Evolutionary conservation across 2,329 filamentous ascomycete genomes (phyloP), one percentile per base, ranked within the genome.

Genomic region (Colletotrichum coccodes): DNA sequence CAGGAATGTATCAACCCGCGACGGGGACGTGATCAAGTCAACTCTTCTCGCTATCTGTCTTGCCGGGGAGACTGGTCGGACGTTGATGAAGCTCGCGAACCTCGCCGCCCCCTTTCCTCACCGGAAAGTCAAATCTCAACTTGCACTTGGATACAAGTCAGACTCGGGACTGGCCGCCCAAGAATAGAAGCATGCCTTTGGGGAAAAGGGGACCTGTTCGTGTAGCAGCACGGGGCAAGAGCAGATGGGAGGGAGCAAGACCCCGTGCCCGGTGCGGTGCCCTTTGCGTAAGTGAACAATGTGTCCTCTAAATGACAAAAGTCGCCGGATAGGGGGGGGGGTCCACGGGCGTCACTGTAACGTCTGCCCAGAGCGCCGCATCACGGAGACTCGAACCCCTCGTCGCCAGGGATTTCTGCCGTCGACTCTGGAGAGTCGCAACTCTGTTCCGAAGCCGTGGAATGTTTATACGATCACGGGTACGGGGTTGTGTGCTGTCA

Each of bases 301-400:
- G 16, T 18, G 44, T 18, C 14, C 26, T 8, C 23, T 4, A 36
- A 12, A 12, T 3, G 16, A 38, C 23, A 26, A 44, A 44, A 32
- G 16, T 49, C 40, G 21, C 42, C 57, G 57, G 32, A 60, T 60
- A 42, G 30, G 57, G n/a, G 28, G 16, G 42, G 9, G 11, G 40
- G 44, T n/a, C 44, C 21, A 32, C 54, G 26, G 40, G 26, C 44
- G 57, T 60, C 57, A 60, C 49, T 34, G 14, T 28, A 46, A 49
- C 32, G 44, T 60, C 44, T 60, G 57, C 57, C 57, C 57, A 60
- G 42, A 14, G 38, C 57, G 57, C 57, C 57, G 12, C 16, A 14
- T 21, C 18, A 16, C n/a, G 18, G 9, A 32, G 11, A 14, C 38
- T 18, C 26, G 14, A 16, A 7, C 18, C 26, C 34, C 30, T 34